Evolutionary conservation across 805 yeast genomes (phyloP).

Genomic region (Kurtzmaniella cleridarum): DNA sequence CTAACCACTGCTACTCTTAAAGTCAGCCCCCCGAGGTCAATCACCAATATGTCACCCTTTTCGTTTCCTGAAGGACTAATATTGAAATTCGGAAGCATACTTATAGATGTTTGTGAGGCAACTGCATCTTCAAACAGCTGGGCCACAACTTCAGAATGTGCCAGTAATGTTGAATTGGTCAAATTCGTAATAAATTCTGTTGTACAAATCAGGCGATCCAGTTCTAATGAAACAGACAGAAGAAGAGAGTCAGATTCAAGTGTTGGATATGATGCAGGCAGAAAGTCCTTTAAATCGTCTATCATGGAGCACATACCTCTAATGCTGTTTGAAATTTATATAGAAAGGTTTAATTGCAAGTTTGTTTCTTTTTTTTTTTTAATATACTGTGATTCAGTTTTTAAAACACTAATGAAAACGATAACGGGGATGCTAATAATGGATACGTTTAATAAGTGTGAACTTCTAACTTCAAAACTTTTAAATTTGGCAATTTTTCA

Average conservation of each 20-base stretch:
- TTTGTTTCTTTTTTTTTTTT: background rate
- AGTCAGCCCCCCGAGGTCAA: conserved; percentile 59
- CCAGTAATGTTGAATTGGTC: conserved; percentile 1
- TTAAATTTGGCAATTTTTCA: no score
- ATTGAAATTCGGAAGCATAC: conserved; percentile 38
- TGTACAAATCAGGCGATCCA: no score
- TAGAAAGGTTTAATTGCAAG: no score
- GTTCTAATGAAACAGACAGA: background rate
- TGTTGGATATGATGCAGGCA: background rate
- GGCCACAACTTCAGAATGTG: conserved; percentile 16
- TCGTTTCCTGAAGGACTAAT: conserved; percentile 34
- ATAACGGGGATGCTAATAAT: no score
- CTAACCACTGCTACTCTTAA: conserved; percentile 37
- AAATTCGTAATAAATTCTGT: no score
- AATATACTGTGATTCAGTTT: background rate
- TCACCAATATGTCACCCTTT: conserved; percentile 35
- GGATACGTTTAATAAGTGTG: no score
- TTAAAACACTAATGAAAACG: no score
- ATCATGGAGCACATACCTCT: no score
- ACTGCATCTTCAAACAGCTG: conserved; percentile 27
- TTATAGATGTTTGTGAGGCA: conserved; percentile 17
- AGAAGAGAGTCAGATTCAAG: conserved; percentile 1
- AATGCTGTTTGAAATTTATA: no score
- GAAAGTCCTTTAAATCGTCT: background rate
- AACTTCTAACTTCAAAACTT: no score